Evolutionary conservation across 2,329 filamentous ascomycete species (phyloP), one percentile per base, ranked within the genome.

Genomic region (Nothopassalora personata): DNA sequence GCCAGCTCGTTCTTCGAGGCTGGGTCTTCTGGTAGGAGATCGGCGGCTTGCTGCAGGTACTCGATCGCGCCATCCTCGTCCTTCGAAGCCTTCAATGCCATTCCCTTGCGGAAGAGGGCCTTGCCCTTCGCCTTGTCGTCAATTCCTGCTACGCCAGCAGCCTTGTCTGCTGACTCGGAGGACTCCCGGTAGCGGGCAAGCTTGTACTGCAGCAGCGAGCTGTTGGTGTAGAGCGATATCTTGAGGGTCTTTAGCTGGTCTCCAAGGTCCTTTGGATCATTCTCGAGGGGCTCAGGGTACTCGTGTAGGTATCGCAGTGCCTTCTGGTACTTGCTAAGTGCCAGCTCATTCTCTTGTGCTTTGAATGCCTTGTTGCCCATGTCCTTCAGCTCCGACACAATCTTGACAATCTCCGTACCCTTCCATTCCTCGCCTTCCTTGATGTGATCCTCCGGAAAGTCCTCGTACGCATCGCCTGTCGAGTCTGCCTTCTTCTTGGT

Each of bases 321-420:
- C 80, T 99, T 99, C 74, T 95, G 86, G 78, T 99, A 99, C 79
- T 99, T 99, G 61, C 88, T 86, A 28, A 97, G 80, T 1, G 86
- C 93, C 33, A 89, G 76, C 39, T 80, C 74, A 43, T 88, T 71
- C 68, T 96, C 84, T 45, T 86, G 86, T 28, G 77, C 79, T 81
- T 97, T 97, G 83, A 97, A 97, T 1, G 92, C 91, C 67, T 86
- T 86, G 80, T 96, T 97, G 68, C 94, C 94, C 71, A 88, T 94
- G 36, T 89, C 89, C 79, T 99, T 99, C 75, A 96, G 85, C 65
- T 90, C 90, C 5, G 83, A 80, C 2, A 90, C 91, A 61, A 97
- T 92, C 75, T 89, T 84, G 73, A 90, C 82, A 62, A 91, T 84
- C 62, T 88, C 82, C 18, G 80, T 73, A 13, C 88, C 88, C 53